A percentile compares a stretch with the other conserved stretches of the same genome.
Evolutionary conservation across 768 basidiomycete genomes (phyloP).

Genomic region (Boletus sp.): DNA sequence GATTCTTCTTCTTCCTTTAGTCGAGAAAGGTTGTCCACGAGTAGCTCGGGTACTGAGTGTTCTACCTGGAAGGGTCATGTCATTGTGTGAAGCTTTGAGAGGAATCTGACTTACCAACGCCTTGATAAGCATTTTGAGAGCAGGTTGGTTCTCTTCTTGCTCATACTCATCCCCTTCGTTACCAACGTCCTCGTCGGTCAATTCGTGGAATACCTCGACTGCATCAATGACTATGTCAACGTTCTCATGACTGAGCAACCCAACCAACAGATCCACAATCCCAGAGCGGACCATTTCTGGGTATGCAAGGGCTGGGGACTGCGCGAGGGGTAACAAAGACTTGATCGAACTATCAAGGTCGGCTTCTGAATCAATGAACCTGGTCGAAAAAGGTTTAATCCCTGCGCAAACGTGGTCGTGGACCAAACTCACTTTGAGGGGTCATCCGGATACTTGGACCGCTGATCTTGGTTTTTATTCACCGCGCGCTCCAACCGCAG

Average conservation of each 20-base stretch:
- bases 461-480: constrained; percentile 92
- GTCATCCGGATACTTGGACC: constrained; percentile 92
- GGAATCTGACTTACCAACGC: constrained; percentile 55
- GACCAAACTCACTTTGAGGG: constrained; percentile 69
- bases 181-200: constrained; percentile 95
- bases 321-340: constrained; percentile 82
- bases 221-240: constrained; percentile 96
- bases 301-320: constrained; percentile 78
- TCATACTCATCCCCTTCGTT: constrained; percentile 68
- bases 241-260: constrained; percentile 93
- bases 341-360: constrained; percentile 89
- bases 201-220: constrained; percentile 86
- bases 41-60: constrained; percentile 78
- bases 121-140: constrained; percentile 71
- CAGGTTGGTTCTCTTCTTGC: constrained; percentile 57
- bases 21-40: constrained; percentile 84
- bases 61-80: constrained; percentile 53
- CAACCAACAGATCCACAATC: constrained; percentile 65
- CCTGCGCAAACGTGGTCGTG: neutral
- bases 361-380: constrained; percentile 98
- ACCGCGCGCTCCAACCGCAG: constrained; percentile 83
- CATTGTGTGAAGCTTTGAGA: neutral
- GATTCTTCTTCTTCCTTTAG: constrained; percentile 90
- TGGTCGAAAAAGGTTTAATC: constrained; percentile 30
- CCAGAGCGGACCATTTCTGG: constrained; percentile 84